A percentile compares a stretch with the other conserved stretches of the same genome.
phyloP scores from a whole-genome alignment of 352 stramenopile genomes.

The Pythium scleroteichum region DNA sequence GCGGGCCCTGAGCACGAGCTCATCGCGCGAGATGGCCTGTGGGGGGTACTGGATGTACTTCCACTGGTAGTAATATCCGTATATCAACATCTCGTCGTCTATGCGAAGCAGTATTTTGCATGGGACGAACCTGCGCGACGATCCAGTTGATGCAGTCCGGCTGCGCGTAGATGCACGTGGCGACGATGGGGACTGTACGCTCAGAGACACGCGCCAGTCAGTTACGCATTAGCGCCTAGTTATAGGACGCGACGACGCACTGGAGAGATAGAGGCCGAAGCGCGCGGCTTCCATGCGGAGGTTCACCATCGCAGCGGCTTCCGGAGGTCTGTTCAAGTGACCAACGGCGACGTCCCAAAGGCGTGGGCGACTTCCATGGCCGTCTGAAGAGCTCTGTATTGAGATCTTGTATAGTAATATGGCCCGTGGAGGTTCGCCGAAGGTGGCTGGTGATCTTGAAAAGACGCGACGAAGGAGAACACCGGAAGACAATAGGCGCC shows the following conservation, averaged over 20 bases:
- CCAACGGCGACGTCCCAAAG: too few relatives aligned
- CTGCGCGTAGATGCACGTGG: slow-evolving; percentile 84
- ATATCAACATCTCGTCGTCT: not conserved
- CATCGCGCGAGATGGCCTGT: slow-evolving; percentile 71
- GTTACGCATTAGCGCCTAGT: not conserved
- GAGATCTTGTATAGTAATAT: not conserved
- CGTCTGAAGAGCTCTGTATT: slow-evolving; percentile 15
- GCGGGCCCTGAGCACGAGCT: slow-evolving; percentile 77
- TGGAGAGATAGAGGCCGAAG: slow-evolving; percentile 71
- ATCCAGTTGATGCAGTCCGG: slow-evolving; percentile 85
- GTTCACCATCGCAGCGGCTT: slow-evolving; percentile 46
- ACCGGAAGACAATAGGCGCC: too few relatives aligned
- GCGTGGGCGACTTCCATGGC: slow-evolving; percentile 26
- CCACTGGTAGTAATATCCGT: slow-evolving; percentile 40
- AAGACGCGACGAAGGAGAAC: slow-evolving; percentile 1
- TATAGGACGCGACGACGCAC: slow-evolving; percentile 35
- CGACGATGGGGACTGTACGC: slow-evolving; percentile 64
- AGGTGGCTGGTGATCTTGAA: slow-evolving; percentile 30
- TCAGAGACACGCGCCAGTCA: not conserved
- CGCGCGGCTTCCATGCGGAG: slow-evolving; percentile 64
- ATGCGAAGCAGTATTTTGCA: not conserved
- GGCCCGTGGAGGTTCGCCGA: not conserved
- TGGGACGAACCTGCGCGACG: slow-evolving; percentile 51
- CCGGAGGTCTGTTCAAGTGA: not conserved
- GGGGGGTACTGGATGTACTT: slow-evolving; percentile 87